Conservation (phyloP, 495 filamentous ascomycete species). For the Penicillium malachiteum region DNA sequence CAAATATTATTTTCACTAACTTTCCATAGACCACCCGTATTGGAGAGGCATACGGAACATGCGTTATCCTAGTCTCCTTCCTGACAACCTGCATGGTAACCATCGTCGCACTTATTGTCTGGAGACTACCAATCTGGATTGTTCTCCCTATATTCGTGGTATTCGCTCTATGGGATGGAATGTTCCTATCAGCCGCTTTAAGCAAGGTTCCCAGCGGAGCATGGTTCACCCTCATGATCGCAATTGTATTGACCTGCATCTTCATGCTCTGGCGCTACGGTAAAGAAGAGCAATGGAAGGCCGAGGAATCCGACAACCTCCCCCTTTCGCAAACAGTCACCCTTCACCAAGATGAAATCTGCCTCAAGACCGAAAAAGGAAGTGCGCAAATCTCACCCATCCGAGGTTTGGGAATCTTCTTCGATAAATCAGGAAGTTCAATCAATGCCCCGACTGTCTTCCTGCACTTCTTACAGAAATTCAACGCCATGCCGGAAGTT, state of each 20-base stretch:
- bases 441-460: constrained; percentile 55
- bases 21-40: constrained; percentile 40
- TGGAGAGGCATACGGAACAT: constrained; percentile 56
- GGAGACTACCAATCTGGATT: constrained; percentile 55
- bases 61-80: constrained; percentile 71
- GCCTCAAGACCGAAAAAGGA: not conserved
- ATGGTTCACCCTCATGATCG: constrained; percentile 68
- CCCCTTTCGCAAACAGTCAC: constrained; percentile 46
- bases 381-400: constrained; percentile 34
- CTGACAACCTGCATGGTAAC: constrained; percentile 69
- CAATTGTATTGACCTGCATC: constrained; percentile 52
- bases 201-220: constrained; percentile 69
- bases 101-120: constrained; percentile 64
- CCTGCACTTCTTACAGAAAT: constrained; percentile 62
- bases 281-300: constrained; percentile 68
- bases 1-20: not conserved
- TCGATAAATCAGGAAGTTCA: constrained; percentile 56
- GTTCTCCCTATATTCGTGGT: constrained; percentile 60
- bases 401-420: constrained; percentile 60
- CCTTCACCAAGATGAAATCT: constrained; percentile 16
- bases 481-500: constrained; percentile 54
- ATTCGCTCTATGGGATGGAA: constrained; percentile 60
- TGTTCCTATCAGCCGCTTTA: constrained; percentile 64
- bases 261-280: constrained; percentile 72
- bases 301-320: constrained; percentile 54